A percentile compares a stretch with the other conserved stretches of the same genome.
These are phyloP conservation scores for Penicillium bovifimosum DNA, from an alignment of 495 filamentous ascomycete species.

Conservation along the genomic window DNA sequence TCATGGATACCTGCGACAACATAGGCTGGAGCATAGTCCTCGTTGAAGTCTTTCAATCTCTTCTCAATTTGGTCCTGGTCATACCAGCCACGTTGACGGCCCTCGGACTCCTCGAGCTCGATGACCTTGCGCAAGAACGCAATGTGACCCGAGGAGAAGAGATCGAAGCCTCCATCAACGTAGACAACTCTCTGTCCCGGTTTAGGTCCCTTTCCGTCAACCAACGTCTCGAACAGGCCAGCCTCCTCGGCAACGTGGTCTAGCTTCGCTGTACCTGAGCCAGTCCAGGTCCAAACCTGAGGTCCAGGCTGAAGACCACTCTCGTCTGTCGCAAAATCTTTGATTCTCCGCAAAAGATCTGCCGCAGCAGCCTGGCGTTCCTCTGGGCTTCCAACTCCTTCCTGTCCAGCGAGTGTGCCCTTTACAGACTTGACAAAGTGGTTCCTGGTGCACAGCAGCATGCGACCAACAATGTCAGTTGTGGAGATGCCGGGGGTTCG, in stretches of 20 bases:
- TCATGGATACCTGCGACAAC: constrained; percentile 90
- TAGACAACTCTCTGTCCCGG: constrained; percentile 84
- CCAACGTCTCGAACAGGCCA: constrained; percentile 56
- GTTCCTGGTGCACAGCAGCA: constrained; percentile 85
- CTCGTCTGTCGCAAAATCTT: constrained; percentile 81
- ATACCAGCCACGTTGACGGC: constrained; percentile 65
- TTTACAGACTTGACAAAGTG: constrained; percentile 80
- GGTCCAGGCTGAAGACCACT: constrained; percentile 63
- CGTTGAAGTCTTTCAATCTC: constrained; percentile 53
- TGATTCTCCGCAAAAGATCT: constrained; percentile 64
- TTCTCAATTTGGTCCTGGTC: constrained; percentile 53
- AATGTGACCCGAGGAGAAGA: constrained; percentile 95
- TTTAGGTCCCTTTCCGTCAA: constrained; percentile 59
- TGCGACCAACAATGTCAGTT: constrained; percentile 92
- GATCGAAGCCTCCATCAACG: constrained; percentile 93
- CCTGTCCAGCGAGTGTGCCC: constrained; percentile 58
- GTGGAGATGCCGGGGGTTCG: constrained; percentile 96
- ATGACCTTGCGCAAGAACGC: constrained; percentile 80
- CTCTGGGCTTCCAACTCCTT: constrained; percentile 61
- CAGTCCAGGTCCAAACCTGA: constrained; percentile 76
- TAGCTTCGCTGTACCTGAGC: constrained; percentile 48
- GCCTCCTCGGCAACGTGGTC: constrained; percentile 44
- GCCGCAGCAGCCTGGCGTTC: constrained; percentile 57
- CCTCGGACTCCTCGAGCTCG: constrained; percentile 62
- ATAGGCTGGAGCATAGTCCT: constrained; percentile 75